These are phyloP conservation scores for Vanilla planifolia DNA, from an alignment of 106 monocot species.

Conservation along the genomic window DNA sequence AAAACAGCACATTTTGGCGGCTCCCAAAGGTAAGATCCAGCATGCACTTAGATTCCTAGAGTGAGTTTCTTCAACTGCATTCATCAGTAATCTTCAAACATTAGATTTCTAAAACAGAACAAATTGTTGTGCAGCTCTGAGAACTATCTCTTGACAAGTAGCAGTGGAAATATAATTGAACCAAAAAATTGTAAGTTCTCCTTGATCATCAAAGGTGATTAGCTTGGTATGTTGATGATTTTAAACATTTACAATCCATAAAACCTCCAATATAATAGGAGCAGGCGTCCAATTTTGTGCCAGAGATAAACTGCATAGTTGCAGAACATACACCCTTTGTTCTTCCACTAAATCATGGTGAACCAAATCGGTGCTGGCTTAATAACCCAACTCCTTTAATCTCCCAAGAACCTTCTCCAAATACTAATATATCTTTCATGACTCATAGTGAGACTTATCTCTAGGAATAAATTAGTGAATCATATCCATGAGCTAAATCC, in stretches of 20 bases:
- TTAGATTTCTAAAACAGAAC: no score
- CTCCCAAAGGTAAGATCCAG: no score
- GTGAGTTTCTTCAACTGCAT: no score
- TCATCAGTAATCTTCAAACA: no score
- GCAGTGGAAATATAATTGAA: no score
- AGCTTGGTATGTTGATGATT: conserved; percentile 38
- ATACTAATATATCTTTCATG: conserved; percentile 34
- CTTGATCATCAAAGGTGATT: conserved; percentile 37
- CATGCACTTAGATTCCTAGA: no score
- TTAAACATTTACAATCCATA: conserved; percentile 43
- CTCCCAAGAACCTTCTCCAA: conserved; percentile 42
- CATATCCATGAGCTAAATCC: conserved; percentile 57
- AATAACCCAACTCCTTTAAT: conserved; percentile 47
- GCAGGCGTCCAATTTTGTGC: no score
- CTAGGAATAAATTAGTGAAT: conserved; percentile 55
- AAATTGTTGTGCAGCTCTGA: no score
- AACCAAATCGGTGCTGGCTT: conserved; percentile 30
- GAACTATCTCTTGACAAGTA: no score
- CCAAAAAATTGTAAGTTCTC: conserved; percentile 50
- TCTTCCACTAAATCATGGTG: conserved; percentile 48
- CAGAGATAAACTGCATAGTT: conserved; percentile 45
- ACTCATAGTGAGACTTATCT: conserved; percentile 37
- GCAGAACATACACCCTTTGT: conserved; percentile 29
- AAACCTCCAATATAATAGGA: no score
- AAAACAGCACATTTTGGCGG: no score